These are phyloP conservation scores for Exophiala dermatitidis DNA, from an alignment of 2,329 filamentous ascomycete species.

Conservation along the genomic window DNA sequence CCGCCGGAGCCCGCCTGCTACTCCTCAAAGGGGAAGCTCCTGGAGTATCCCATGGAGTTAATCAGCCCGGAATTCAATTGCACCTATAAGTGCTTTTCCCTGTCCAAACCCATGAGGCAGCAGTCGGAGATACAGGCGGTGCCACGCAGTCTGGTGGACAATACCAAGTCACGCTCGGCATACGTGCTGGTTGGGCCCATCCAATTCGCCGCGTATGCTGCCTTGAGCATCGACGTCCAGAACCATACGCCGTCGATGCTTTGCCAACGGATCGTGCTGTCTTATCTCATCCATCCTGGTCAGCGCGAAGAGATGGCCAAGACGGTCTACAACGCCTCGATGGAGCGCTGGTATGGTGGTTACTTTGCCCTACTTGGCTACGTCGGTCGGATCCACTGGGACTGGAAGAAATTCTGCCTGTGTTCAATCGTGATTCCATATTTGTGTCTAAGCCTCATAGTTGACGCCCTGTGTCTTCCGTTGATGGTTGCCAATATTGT, in stretches of 20 bases:
- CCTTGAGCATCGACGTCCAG: conserved; percentile 20
- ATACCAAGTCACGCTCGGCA: conserved; percentile 19
- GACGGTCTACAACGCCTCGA: conserved; percentile 26
- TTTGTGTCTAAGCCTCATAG: conserved; percentile 25
- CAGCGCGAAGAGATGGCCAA: conserved; percentile 19
- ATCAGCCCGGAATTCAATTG: conserved; percentile 27
- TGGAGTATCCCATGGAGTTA: conserved; percentile 21
- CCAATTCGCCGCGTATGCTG: conserved; percentile 27
- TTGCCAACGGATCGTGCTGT: conserved; percentile 24
- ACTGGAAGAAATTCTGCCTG: conserved; percentile 7
- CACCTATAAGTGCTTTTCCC: conserved; percentile 28
- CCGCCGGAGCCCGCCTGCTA: conserved; percentile 25
- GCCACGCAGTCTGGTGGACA: conserved; percentile 19
- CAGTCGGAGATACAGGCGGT: conserved; percentile 24
- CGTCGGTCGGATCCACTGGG: conserved; percentile 13
- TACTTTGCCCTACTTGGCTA: conserved; percentile 27
- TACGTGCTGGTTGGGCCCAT: conserved; percentile 23
- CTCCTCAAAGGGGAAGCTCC: conserved; percentile 22
- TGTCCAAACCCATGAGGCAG: conserved; percentile 25
- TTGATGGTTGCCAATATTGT: conserved; percentile 28
- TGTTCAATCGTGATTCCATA: conserved; percentile 20
- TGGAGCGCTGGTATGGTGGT: conserved; percentile 27
- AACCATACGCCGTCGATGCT: conserved; percentile 23
- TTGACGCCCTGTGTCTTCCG: conserved; percentile 26
- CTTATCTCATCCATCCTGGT: conserved; percentile 19